Percentiles rank a stretch among this genome's conserved stretches.
These are phyloP conservation scores for Zhuliangozyma parablackwelliae DNA, from an alignment of 1,139 yeast species.

Conservation along the genomic window DNA sequence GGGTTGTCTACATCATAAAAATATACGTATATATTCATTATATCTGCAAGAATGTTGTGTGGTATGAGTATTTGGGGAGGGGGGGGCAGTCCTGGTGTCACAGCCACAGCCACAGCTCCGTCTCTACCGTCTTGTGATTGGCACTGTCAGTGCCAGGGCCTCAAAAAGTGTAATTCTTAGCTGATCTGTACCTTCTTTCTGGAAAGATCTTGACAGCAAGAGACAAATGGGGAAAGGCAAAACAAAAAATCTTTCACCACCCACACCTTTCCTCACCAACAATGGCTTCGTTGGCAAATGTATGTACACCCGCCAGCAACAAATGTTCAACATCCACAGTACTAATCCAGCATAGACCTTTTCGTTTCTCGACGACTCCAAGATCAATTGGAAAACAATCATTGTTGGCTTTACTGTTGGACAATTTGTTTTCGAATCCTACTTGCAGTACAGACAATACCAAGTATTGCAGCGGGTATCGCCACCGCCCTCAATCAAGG, in stretches of 20 bases:
- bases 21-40: too few species aligned
- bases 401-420: constrained; percentile 73
- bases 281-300: constrained; percentile 14
- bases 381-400: constrained; percentile 74
- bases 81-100: too few species aligned
- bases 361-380: constrained; percentile 37
- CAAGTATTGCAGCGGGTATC: constrained; percentile 51
- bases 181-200: too few species aligned
- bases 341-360: constrained; percentile 16
- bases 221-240: too few species aligned
- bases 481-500: constrained; percentile 62
- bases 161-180: too few species aligned
- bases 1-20: constrained; percentile 1
- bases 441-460: constrained; percentile 74
- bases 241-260: not conserved
- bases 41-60: too few species aligned
- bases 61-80: too few species aligned
- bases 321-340: too few species aligned
- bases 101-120: too few species aligned
- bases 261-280: not conserved
- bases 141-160: too few species aligned
- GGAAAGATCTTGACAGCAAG: too few species aligned
- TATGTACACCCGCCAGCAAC: constrained; percentile 8
- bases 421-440: constrained; percentile 70
- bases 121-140: too few species aligned